Conservation (phyloP, 2,329 filamentous ascomycete species). For the Chrysoporthe puriensis region DNA sequence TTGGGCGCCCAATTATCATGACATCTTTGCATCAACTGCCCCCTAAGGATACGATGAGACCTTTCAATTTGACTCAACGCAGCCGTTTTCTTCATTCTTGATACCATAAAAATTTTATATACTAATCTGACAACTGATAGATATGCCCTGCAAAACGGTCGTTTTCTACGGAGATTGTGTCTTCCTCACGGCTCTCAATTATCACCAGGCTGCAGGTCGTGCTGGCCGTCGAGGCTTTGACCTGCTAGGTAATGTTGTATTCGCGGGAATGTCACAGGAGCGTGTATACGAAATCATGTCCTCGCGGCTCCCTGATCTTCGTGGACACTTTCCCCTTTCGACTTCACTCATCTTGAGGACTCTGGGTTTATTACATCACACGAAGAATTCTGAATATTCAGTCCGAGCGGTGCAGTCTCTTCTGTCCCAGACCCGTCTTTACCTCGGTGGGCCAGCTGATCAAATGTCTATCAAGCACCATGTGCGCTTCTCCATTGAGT, state of each 20-base stretch:
- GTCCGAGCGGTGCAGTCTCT: constrained; percentile 66
- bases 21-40: too few species aligned
- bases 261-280: constrained; percentile 64
- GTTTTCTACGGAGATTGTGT: constrained; percentile 76
- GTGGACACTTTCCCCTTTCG: constrained; percentile 78
- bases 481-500: constrained; percentile 80
- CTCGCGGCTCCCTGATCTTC: constrained; percentile 72
- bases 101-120: too few species aligned
- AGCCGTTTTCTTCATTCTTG: too few species aligned
- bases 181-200: constrained; percentile 75
- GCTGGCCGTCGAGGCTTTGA: constrained; percentile 82
- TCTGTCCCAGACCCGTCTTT: constrained; percentile 70
- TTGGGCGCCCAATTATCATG: too few species aligned
- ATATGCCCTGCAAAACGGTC: constrained; percentile 83
- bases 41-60: too few species aligned
- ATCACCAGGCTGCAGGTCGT: constrained; percentile 75
- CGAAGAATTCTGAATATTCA: constrained; percentile 65
- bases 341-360: constrained; percentile 72
- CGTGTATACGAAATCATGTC: constrained; percentile 73
- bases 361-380: constrained; percentile 68
- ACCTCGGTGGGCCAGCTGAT: constrained; percentile 69
- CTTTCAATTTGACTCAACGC: too few species aligned
- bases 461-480: constrained; percentile 75
- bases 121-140: not conserved
- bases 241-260: constrained; percentile 79